Evolutionary conservation across 176 grass and related monocot genomes (phyloP).

Genomic region (Bonia amplexicaulis): DNA sequence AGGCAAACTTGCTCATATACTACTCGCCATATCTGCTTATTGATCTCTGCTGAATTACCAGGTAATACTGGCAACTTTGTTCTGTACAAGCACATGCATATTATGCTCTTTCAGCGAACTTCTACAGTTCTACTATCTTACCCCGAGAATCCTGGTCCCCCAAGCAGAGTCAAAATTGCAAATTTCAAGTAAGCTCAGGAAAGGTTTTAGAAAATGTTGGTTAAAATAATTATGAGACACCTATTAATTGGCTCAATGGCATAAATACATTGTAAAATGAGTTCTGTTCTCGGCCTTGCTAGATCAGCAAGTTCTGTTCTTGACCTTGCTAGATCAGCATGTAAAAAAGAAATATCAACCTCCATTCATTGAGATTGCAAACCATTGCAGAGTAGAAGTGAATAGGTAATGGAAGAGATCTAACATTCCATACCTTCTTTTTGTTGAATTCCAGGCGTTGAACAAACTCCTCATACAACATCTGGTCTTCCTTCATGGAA

Average conservation of each 20-base stretch:
- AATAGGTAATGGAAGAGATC: no score
- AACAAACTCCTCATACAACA: conserved; percentile 97
- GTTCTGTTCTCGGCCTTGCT: no score
- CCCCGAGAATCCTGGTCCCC: not conserved
- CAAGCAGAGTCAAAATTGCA: not conserved
- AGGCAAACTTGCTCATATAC: not conserved
- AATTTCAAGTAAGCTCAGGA: not conserved
- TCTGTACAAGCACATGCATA: not conserved
- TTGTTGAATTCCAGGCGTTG: conserved; percentile 89
- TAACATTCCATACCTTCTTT: conserved; percentile 59
- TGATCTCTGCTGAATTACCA: not conserved
- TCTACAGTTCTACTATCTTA: not conserved
- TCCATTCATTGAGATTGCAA: no score
- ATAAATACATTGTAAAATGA: no score
- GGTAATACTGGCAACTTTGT: not conserved
- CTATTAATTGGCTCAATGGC: not conserved
- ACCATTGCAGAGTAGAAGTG: no score
- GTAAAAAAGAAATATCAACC: no score
- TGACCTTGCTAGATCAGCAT: no score
- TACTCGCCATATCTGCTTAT: not conserved
- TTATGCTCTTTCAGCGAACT: not conserved
- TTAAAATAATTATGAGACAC: not conserved
- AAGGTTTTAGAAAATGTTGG: not conserved
- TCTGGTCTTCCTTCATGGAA: conserved; percentile 87
- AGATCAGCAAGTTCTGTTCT: no score